Evolutionary conservation across 1,139 yeast genomes (phyloP), one percentile per base, ranked within the genome.

Genomic region (Kodamaea suecica): DNA sequence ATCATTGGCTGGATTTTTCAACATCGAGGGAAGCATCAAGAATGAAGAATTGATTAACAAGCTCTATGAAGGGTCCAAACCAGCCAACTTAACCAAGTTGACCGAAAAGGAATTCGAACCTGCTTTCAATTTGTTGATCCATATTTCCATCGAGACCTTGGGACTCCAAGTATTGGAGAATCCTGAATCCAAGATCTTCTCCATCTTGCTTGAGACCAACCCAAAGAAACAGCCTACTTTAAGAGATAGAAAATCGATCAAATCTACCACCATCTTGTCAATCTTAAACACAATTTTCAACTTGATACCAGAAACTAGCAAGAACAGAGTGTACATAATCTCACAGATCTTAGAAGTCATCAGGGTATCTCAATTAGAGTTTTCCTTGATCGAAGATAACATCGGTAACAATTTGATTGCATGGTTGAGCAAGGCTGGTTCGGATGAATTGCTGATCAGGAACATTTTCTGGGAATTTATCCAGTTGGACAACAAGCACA

Each of bases 171-270:
- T 59, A 16, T 59, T 65, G 40, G 54, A 51, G 31, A 47, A 54
- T 42, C 44, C 39, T 15, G 49, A 55, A 28, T 56, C 68, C 12
- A 47, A 53, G 28, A 50, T 70, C 38, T 47, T 65, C 31, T 45
- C 55, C 29, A 55, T 54, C 35, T 59, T 70, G 42, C 47, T 59
- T 16, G 61, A 56, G 35, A 48, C 61, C 30, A 63, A 59, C 35
- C 75, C 75, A 34, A 45, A 49, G 27, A 59, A 62, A 43, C 66
- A 62, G 44, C 68, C 70, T 30, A 57, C 70, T 23, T 61, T 70
- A 49, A 66, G 74, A 57, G 76, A 70, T 53, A 66, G 75, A 55
- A 66, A 60, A 49, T 59, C 72, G 30, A 65, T 70, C 43, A 69
- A 65, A 45, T 53, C 73, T 20, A 59, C 73, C 37, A 64, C 71